Conservation (phyloP, 768 basidiomycete genomes). For the Baorangia bicolor region DNA sequence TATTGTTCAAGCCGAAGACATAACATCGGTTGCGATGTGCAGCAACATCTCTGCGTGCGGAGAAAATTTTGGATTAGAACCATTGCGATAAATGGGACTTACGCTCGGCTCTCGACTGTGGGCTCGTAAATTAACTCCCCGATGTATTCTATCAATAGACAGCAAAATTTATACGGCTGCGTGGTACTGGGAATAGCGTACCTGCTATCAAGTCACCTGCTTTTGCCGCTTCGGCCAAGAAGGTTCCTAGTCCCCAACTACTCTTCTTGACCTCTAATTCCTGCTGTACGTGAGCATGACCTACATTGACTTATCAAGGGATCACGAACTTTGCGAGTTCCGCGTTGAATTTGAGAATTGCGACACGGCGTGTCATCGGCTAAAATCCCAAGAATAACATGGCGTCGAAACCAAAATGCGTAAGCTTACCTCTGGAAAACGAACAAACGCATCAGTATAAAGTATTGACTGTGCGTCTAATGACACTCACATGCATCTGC, state of each 20-base stretch:
- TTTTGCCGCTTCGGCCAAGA: constrained; percentile 43
- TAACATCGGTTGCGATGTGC: constrained; percentile 57
- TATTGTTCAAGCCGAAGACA: constrained; percentile 52
- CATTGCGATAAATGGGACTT: constrained; percentile 18
- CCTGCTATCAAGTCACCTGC: constrained; percentile 51
- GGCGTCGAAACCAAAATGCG: not conserved
- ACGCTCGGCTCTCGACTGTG: constrained; percentile 54
- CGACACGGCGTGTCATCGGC: constrained; percentile 39
- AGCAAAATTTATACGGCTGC: not conserved
- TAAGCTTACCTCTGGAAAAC: constrained; percentile 25
- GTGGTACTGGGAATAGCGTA: not conserved
- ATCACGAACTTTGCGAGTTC: constrained; percentile 41
- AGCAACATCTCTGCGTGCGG: constrained; percentile 40
- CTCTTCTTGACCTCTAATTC: constrained; percentile 43
- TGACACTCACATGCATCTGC: constrained; percentile 46
- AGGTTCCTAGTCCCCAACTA: constrained; percentile 55
- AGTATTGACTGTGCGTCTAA: not conserved
- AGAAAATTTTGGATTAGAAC: not conserved
- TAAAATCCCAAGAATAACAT: constrained; percentile 8
- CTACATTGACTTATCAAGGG: not conserved
- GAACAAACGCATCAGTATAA: not conserved
- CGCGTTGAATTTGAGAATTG: constrained; percentile 51
- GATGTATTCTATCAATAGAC: constrained; percentile 51
- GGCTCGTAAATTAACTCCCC: constrained; percentile 58
- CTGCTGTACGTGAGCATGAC: constrained; percentile 28